These are phyloP conservation scores for Plasmodium inui DNA, from an alignment of 169 alveolate species.

Conservation along the genomic window DNA sequence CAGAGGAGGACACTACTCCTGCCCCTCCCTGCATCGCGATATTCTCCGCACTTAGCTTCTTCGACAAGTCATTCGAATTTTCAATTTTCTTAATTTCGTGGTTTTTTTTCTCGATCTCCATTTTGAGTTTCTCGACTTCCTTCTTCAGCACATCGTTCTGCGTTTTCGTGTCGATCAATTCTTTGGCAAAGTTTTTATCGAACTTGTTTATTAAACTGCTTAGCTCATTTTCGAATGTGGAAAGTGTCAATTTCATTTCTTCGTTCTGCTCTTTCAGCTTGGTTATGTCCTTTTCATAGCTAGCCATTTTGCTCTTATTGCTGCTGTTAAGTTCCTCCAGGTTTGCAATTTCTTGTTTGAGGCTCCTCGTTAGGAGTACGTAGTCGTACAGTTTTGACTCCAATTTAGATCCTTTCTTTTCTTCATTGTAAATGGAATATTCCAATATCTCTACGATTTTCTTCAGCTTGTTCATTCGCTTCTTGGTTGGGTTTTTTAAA, in stretches of 20 bases:
- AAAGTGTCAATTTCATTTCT: slow-evolving; percentile 70
- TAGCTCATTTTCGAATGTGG: slow-evolving; percentile 75
- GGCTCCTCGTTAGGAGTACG: slow-evolving; percentile 18
- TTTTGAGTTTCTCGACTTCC: slow-evolving; percentile 71
- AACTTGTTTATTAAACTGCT: slow-evolving; percentile 68
- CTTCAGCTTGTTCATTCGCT: slow-evolving; percentile 68
- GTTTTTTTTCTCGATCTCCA: slow-evolving; percentile 63
- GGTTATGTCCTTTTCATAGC: slow-evolving; percentile 67
- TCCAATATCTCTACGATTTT: slow-evolving; percentile 69
- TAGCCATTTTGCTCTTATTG: slow-evolving; percentile 46
- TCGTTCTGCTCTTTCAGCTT: slow-evolving; percentile 70
- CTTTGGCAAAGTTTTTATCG: slow-evolving; percentile 75
- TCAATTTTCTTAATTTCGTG: slow-evolving; percentile 67
- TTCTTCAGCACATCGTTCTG: slow-evolving; percentile 71
- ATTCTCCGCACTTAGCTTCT: slow-evolving; percentile 11
- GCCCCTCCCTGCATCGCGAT: neutral
- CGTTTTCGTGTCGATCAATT: slow-evolving; percentile 62
- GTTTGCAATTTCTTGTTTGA: slow-evolving; percentile 31
- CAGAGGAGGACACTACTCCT: neutral
- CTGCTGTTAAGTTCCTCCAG: slow-evolving; percentile 22
- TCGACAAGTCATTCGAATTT: slow-evolving; percentile 47
- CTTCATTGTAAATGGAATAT: slow-evolving; percentile 71
- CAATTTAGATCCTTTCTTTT: slow-evolving; percentile 54
- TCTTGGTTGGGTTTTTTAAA: slow-evolving; percentile 74
- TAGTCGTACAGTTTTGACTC: slow-evolving; percentile 54